phyloP scores from a whole-genome alignment of 2,329 filamentous ascomycete species.

The Penicillium aurantiogriseum region DNA sequence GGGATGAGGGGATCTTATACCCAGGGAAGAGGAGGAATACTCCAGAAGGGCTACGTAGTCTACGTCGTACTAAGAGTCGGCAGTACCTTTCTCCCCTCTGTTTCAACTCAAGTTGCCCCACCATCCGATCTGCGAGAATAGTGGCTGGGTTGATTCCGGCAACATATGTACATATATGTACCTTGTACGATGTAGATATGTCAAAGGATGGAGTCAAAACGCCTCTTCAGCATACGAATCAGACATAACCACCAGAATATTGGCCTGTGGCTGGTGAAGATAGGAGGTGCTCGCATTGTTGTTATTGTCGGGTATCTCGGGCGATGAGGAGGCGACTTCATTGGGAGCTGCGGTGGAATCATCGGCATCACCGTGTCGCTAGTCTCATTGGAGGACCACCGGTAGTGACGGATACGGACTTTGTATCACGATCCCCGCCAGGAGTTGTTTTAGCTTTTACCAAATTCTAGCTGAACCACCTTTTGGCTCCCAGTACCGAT shows the following conservation, averaged over 20 bases:
- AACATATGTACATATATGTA: background rate
- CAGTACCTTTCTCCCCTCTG: constrained; percentile 5
- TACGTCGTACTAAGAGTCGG: background rate
- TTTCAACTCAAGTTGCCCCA: constrained; percentile 21
- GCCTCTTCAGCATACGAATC: constrained; percentile 5
- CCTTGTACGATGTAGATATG: constrained; percentile 1
- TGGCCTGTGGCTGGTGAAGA: constrained; percentile 10
- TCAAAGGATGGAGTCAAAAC: background rate
- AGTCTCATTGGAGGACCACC: constrained; percentile 2
- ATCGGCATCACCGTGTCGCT: background rate
- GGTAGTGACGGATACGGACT: background rate
- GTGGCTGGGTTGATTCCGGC: constrained; percentile 13
- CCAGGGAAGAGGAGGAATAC: constrained; percentile 10
- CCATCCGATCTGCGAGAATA: constrained; percentile 6
- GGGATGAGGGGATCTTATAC: constrained; percentile 20
- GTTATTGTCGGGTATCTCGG: constrained; percentile 5
- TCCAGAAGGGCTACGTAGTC: constrained; percentile 18
- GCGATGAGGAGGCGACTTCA: background rate
- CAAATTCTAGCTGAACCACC: background rate
- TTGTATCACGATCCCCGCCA: background rate
- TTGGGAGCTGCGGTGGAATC: background rate
- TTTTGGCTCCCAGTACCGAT: background rate
- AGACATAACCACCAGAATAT: background rate
- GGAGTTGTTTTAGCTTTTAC: background rate
- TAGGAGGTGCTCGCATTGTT: constrained; percentile 1